Percentiles rank a stretch among this genome's conserved stretches.
These are phyloP conservation scores for Coprinopsis cinerea DNA, from an alignment of 768 basidiomycete genomes.

Conservation along the genomic window DNA sequence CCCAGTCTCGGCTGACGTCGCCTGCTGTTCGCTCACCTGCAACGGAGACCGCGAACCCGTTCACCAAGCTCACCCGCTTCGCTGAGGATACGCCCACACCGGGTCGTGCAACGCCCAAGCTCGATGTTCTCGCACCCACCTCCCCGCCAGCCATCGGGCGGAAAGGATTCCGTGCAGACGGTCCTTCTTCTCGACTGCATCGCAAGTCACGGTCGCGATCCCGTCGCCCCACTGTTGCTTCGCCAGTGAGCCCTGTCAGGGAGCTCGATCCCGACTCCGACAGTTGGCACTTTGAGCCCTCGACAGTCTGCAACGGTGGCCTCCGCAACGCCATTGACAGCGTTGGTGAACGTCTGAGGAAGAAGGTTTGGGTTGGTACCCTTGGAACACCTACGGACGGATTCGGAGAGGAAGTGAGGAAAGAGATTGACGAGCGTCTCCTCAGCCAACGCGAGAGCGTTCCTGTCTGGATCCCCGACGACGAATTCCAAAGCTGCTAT, in stretches of 20 bases:
- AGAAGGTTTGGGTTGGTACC: conserved; percentile 62
- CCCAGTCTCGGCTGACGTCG: conserved; percentile 37
- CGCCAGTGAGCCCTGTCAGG: conserved; percentile 10
- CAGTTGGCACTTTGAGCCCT: conserved; percentile 44
- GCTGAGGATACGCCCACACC: conserved; percentile 23
- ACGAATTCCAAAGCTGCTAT: conserved; percentile 73
- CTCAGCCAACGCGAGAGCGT: conserved; percentile 32
- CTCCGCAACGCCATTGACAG: conserved; percentile 77
- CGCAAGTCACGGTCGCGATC: conserved; percentile 50
- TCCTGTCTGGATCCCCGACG: conserved; percentile 78
- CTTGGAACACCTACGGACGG: conserved; percentile 67
- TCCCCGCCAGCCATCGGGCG: conserved; percentile 8
- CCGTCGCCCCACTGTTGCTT: conserved; percentile 29
- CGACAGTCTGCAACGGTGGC: conserved; percentile 77
- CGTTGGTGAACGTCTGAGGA: conserved; percentile 47
- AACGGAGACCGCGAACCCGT: conserved; percentile 50
- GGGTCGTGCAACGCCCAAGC: background rate
- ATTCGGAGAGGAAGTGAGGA: conserved; percentile 50
- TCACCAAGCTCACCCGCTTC: conserved; percentile 41
- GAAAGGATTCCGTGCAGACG: conserved; percentile 37
- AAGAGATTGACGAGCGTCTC: conserved; percentile 48
- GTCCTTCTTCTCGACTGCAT: conserved; percentile 34
- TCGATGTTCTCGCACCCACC: conserved; percentile 7
- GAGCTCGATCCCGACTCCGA: conserved; percentile 21
- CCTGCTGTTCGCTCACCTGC: conserved; percentile 33